Conservation (phyloP, 2,329 filamentous ascomycete species). For the Fonsecaea monophora region DNA sequence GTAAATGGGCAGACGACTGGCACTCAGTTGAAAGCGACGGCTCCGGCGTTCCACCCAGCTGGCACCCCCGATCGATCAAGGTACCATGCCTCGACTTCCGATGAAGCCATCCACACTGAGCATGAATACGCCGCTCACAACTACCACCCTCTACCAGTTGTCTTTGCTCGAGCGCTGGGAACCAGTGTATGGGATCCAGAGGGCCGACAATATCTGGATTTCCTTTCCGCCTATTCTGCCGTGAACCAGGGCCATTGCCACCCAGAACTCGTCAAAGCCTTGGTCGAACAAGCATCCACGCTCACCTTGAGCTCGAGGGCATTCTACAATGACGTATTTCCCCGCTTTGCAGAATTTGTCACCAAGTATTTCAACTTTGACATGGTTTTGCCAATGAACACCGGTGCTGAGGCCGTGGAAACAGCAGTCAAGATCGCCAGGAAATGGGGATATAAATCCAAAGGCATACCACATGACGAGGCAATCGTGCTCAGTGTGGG, state of each 20-base stretch:
- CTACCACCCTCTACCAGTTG: conserved; percentile 95
- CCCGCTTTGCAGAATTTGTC: conserved; percentile 91
- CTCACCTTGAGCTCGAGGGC: conserved; percentile 92
- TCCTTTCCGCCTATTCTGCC: conserved; percentile 95
- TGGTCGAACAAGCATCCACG: conserved; percentile 86
- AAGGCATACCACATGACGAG: conserved; percentile 83
- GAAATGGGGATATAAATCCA: conserved; percentile 98
- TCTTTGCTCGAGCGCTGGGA: conserved; percentile 84
- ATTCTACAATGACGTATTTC: conserved; percentile 99
- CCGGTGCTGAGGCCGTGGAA: conserved; percentile 93
- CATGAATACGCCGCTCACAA: conserved; percentile 92
- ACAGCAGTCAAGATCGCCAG: conserved; percentile 94
- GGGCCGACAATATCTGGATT: conserved; percentile 93
- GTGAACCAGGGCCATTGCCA: conserved; percentile 99
- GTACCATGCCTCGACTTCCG: conserved; percentile 79
- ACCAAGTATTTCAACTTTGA: conserved; percentile 90
- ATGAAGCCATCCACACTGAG: conserved; percentile 80
- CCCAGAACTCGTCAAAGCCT: conserved; percentile 88
- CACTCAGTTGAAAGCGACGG: conserved; percentile 49
- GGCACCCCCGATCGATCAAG: conserved; percentile 48
- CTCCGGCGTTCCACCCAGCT: conserved; percentile 48
- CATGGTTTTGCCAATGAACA: conserved; percentile 99
- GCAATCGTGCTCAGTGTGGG: conserved; percentile 82
- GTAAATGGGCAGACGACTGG: conserved; percentile 29
- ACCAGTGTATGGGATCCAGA: conserved; percentile 97